Percentiles rank a stretch among this genome's conserved stretches.
Conservation (phyloP, 495 filamentous ascomycete genomes). For the Sabuloglossum arenarium region DNA sequence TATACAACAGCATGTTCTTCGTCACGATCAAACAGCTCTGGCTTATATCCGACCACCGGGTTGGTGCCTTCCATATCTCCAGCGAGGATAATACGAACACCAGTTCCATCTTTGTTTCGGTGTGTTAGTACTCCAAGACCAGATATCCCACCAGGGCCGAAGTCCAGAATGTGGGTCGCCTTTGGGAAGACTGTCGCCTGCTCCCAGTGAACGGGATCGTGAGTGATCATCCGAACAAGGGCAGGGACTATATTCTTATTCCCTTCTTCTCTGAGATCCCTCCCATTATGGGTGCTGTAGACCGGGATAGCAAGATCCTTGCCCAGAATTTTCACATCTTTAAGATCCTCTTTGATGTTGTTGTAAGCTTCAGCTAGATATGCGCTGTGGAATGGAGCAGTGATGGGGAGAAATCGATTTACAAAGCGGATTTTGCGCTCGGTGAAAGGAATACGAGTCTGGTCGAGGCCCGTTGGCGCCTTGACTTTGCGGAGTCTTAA, state of each 20-base stretch:
- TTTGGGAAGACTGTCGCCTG: constrained; percentile 70
- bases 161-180: constrained; percentile 88
- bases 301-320: constrained; percentile 57
- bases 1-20: constrained; percentile 82
- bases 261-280: constrained; percentile 50
- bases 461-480: constrained; percentile 86
- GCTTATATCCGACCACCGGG: constrained; percentile 83
- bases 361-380: constrained; percentile 64
- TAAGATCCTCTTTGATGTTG: constrained; percentile 68
- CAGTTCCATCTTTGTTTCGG: constrained; percentile 94
- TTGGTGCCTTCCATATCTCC: constrained; percentile 81
- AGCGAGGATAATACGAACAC: constrained; percentile 83
- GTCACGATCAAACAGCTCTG: constrained; percentile 90
- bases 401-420: constrained; percentile 93
- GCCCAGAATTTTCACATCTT: constrained; percentile 50
- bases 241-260: constrained; percentile 51
- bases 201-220: constrained; percentile 85
- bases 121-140: constrained; percentile 93
- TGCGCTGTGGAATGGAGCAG: constrained; percentile 91
- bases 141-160: constrained; percentile 89
- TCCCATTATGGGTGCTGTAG: constrained; percentile 68
- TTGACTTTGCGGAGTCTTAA: constrained; percentile 86
- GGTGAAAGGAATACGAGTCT: constrained; percentile 84
- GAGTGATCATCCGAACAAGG: constrained; percentile 81
- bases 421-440: constrained; percentile 91